Evolutionary conservation across 2,329 filamentous ascomycete genomes (phyloP), one percentile per base, ranked within the genome.

Genomic region (Penicillium sp.): DNA sequence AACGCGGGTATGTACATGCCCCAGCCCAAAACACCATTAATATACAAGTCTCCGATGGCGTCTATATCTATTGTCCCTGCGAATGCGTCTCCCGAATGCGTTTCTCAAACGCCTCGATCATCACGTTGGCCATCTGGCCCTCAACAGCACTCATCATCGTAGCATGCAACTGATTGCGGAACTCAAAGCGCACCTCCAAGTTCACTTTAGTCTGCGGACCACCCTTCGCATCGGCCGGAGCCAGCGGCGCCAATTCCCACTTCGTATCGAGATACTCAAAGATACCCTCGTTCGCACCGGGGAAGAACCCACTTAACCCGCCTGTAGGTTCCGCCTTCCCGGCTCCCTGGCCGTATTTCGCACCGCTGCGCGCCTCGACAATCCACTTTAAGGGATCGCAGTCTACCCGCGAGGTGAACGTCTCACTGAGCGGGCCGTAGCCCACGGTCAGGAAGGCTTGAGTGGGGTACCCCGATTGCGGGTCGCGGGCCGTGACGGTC

Each of bases 21-120:
- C 16, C n/a, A 13, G 31, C 41, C 48, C 16, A 43, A 28, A 54
- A 46, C 18, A 33, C 41, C 42, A 22, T 8, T 56, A 50, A 46
- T 58, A 44, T 59, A 61, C 57, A 55, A 45, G 28, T 30, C 16
- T 7, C 42, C 42, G 5, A 20, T 5, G 5, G 1, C 11, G 5
- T 16, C 39, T 11, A 14, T 47, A 9, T 20, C 53, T 50, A 60
- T 40, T 48, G 48, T 1, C 54, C 46, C 30, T 44, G 50, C 3
- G 41, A 74, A 61, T 82, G 69, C 43, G 90, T 68, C 63, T 81
- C 76, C 66, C 77, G 77, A 5, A 94, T 91, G 65, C 89, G 81
- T 72, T 83, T 82, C 76, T 96, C 92, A 76, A 99, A 99, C 1
- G 94, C 92, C 70, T 89, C 86, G 59, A 97, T 88, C 91, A 99